These are phyloP conservation scores for Cyberlindnera bimundalis DNA, from an alignment of 805 yeast genomes.

Conservation along the genomic window DNA sequence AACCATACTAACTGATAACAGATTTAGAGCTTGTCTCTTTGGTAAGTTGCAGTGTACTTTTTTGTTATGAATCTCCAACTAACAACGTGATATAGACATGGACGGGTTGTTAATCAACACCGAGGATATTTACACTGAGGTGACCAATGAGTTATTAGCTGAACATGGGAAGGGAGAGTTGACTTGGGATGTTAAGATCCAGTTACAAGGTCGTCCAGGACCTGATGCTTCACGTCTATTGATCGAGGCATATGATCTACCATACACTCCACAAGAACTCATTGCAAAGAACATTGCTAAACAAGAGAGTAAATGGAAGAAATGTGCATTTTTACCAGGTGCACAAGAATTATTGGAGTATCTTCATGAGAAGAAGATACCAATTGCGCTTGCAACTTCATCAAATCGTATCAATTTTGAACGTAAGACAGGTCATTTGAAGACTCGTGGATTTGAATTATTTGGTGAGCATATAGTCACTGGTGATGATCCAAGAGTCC, in stretches of 20 bases:
- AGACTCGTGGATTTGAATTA: constrained; percentile 50
- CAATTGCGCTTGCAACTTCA: constrained; percentile 90
- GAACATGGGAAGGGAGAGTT: constrained; percentile 72
- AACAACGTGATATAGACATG: constrained; percentile 53
- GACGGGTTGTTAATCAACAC: constrained; percentile 93
- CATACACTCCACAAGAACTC: constrained; percentile 64
- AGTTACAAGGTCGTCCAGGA: constrained; percentile 91
- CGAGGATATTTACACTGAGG: constrained; percentile 86
- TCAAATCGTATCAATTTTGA: constrained; percentile 58
- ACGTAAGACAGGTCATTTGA: constrained; percentile 70
- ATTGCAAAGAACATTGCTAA: constrained; percentile 46
- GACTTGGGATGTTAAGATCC: constrained; percentile 87
- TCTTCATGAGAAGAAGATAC: constrained; percentile 51
- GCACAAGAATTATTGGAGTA: constrained; percentile 64
- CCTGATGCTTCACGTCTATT: constrained; percentile 48
- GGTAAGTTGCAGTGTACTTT: constrained; percentile 39
- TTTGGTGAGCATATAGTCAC: constrained; percentile 71
- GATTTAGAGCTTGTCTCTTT: constrained; percentile 65
- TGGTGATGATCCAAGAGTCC: constrained; percentile 85
- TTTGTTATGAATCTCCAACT: not conserved
- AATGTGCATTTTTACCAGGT: constrained; percentile 74
- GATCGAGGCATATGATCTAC: constrained; percentile 65
- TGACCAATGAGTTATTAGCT: constrained; percentile 62
- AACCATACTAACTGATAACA: constrained; percentile 1
- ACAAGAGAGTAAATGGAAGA: constrained; percentile 57